These are phyloP conservation scores for Trypanosoma scelopori DNA, from an alignment of 208 protist species.

Conservation along the genomic window DNA sequence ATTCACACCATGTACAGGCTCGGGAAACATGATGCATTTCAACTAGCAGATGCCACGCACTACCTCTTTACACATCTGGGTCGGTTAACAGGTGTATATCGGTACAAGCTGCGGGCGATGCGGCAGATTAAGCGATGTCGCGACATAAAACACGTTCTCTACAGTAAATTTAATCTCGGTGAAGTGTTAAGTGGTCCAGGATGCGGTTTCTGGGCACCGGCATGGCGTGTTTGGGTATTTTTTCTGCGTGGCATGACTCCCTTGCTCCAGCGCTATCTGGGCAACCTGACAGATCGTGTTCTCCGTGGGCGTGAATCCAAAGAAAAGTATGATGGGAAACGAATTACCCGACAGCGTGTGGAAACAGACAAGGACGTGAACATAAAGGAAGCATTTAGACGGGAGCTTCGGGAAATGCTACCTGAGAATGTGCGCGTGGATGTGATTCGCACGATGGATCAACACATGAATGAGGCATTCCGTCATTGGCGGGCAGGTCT, in stretches of 20 bases:
- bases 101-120: constrained; percentile 99
- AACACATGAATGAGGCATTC: constrained; percentile 99
- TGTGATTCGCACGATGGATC: constrained; percentile 97
- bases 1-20: constrained; percentile 99
- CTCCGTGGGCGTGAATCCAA: constrained; percentile 98
- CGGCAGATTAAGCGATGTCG: constrained; percentile 99
- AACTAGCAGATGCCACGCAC: constrained; percentile 99
- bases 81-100: constrained; percentile 99
- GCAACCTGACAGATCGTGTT: constrained; percentile 99
- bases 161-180: constrained; percentile 99
- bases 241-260: constrained; percentile 99
- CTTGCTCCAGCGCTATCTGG: constrained; percentile 99
- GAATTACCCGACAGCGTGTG: constrained; percentile 99
- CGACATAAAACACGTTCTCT: constrained; percentile 99
- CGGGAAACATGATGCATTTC: constrained; percentile 98
- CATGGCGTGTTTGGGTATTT: constrained; percentile 99
- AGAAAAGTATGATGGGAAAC: constrained; percentile 97
- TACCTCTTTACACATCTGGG: constrained; percentile 99
- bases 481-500: constrained; percentile 99
- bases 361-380: constrained; percentile 99
- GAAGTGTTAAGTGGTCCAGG: constrained; percentile 98
- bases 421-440: constrained; percentile 98
- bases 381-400: constrained; percentile 98
- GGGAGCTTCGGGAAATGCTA: constrained; percentile 99
- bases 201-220: constrained; percentile 99